Percentiles rank a stretch among this genome's conserved stretches.
These are phyloP conservation scores for Tetradesmus lagerheimii DNA, from an alignment of 139 green algal genomes.

Conservation along the genomic window DNA sequence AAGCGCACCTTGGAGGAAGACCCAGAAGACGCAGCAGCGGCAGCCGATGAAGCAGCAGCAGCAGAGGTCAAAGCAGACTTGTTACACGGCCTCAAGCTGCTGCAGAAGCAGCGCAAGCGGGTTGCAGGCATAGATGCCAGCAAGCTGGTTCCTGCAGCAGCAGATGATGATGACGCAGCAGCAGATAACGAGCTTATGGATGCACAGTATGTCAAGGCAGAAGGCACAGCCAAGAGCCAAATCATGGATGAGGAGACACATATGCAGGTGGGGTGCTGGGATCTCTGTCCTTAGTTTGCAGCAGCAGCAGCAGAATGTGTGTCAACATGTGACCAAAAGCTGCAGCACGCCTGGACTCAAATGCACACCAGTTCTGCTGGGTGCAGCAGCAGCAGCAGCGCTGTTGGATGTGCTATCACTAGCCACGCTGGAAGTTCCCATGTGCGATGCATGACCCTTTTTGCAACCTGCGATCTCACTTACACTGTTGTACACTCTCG, in stretches of 20 bases:
- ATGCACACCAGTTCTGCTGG: too few relatives aligned
- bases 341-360: too few relatives aligned
- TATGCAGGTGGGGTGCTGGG: slow-evolving; percentile 51
- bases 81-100: slow-evolving; percentile 70
- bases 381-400: neutral
- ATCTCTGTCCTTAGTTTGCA: too few relatives aligned
- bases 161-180: slow-evolving; percentile 41
- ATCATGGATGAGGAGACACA: slow-evolving; percentile 50
- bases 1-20: slow-evolving; percentile 37
- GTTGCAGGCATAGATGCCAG: slow-evolving; percentile 55
- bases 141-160: slow-evolving; percentile 38
- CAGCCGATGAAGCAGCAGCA: neutral
- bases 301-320: too few relatives aligned
- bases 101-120: slow-evolving; percentile 76
- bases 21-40: neutral
- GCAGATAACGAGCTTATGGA: slow-evolving; percentile 66
- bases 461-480: too few relatives aligned
- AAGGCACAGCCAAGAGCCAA: slow-evolving; percentile 19
- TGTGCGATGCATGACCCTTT: too few relatives aligned
- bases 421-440: too few relatives aligned
- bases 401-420: too few relatives aligned
- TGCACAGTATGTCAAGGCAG: slow-evolving; percentile 53
- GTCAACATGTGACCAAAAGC: too few relatives aligned
- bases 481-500: too few relatives aligned
- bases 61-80: slow-evolving; percentile 44